A percentile compares a stretch with the other conserved stretches of the same genome.
Evolutionary conservation across 805 yeast species (phyloP).

Genomic region (Dipodascopsis tothii): DNA sequence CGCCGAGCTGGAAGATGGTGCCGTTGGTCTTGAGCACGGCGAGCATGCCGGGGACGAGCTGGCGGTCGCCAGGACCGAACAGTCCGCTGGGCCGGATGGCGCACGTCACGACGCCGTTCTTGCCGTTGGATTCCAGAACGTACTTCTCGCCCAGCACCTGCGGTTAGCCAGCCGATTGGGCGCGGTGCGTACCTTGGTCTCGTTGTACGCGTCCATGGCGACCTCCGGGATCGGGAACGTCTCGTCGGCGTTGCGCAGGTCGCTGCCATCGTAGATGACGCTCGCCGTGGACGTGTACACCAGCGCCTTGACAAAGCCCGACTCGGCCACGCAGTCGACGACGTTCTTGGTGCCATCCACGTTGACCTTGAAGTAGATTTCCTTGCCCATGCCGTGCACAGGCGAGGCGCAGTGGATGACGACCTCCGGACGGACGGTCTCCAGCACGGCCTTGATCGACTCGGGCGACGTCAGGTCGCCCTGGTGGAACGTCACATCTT

Average conservation of each 20-base stretch:
- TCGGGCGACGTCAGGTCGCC: constrained; percentile 68
- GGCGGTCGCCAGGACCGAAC: constrained; percentile 95
- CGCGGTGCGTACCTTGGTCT: constrained; percentile 51
- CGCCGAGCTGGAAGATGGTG: constrained; percentile 88
- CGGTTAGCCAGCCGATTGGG: background rate
- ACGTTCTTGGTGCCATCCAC: constrained; percentile 80
- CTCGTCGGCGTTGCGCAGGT: constrained; percentile 86
- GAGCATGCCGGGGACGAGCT: constrained; percentile 86
- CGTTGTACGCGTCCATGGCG: constrained; percentile 95
- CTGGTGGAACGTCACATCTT: constrained; percentile 48
- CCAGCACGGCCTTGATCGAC: constrained; percentile 61
- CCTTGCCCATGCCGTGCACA: constrained; percentile 77
- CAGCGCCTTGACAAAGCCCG: constrained; percentile 46
- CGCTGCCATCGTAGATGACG: constrained; percentile 92
- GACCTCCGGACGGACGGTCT: constrained; percentile 53
- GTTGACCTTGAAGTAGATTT: constrained; percentile 80
- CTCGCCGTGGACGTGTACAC: constrained; percentile 97
- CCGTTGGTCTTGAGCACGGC: constrained; percentile 76
- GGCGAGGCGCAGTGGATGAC: constrained; percentile 97
- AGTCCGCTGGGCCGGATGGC: constrained; percentile 96
- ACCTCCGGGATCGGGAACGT: constrained; percentile 83
- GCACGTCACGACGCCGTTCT: constrained; percentile 52
- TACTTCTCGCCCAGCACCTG: constrained; percentile 55
- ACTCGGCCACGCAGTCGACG: constrained; percentile 35
- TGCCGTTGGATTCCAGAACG: constrained; percentile 66